Evolutionary conservation across 257 asterid species (phyloP).

Genomic region (Oldenlandia corymbosa): DNA sequence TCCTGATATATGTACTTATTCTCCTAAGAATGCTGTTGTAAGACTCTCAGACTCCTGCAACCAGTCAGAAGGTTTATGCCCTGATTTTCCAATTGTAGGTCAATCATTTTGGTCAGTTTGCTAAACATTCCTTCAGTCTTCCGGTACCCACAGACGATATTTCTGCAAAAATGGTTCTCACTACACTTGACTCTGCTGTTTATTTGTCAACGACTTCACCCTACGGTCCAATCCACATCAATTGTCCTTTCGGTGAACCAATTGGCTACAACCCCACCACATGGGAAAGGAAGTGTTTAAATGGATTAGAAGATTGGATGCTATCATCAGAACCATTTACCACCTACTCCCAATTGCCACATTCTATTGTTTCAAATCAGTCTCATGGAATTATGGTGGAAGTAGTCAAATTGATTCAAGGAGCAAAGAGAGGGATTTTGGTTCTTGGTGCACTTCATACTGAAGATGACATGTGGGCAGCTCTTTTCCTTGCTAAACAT

Average conservation of each 20-base stretch:
- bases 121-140: constrained; percentile 66
- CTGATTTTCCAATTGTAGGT: constrained; percentile 32
- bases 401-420: constrained; percentile 56
- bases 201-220: constrained; percentile 73
- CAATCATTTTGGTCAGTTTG: constrained; percentile 78
- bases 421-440: constrained; percentile 67
- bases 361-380: constrained; percentile 33
- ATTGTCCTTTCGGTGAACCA: constrained; percentile 94
- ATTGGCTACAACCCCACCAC: constrained; percentile 45
- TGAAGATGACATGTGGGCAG: constrained; percentile 94
- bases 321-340: constrained; percentile 67
- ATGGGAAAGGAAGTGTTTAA: constrained; percentile 60
- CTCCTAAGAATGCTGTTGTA: neutral
- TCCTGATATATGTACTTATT: too few species aligned
- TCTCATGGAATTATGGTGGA: constrained; percentile 37
- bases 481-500: constrained; percentile 87
- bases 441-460: constrained; percentile 75
- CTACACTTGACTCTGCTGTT: constrained; percentile 78
- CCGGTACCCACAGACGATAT: constrained; percentile 75
- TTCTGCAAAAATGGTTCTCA: constrained; percentile 81
- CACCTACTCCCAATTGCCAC: constrained; percentile 50
- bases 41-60: neutral
- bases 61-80: neutral
- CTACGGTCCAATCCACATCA: constrained; percentile 82
- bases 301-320: constrained; percentile 77